A percentile compares a stretch with the other conserved stretches of the same genome.
These are phyloP conservation scores for Backusella tarrabulga DNA, from an alignment of 192 early-diverging fungal species.

Conservation along the genomic window DNA sequence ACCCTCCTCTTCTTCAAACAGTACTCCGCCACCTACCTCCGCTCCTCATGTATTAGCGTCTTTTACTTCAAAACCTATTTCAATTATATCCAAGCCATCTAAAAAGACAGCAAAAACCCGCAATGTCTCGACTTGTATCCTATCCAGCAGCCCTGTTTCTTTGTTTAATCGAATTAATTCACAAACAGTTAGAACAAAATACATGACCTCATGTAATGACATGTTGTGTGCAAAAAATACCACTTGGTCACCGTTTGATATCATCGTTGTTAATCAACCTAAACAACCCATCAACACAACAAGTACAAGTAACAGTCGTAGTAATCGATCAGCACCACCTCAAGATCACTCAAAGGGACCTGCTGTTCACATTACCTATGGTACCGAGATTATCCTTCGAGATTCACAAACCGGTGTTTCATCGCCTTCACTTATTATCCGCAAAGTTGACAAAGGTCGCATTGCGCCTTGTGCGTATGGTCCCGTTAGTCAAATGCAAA, in stretches of 20 bases:
- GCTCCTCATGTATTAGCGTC: conserved; percentile 37
- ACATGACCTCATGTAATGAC: conserved; percentile 64
- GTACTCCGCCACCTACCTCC: neutral
- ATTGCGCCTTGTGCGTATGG: conserved; percentile 64
- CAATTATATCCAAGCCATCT: conserved; percentile 91
- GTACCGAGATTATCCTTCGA: conserved; percentile 66
- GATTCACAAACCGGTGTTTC: conserved; percentile 63
- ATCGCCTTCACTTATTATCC: conserved; percentile 72
- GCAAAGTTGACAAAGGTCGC: conserved; percentile 78
- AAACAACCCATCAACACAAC: neutral
- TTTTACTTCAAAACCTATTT: conserved; percentile 72
- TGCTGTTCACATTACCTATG: conserved; percentile 45
- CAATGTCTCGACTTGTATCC: conserved; percentile 75
- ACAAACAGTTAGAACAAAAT: conserved; percentile 88
- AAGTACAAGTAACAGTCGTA: neutral
- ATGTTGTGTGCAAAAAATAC: conserved; percentile 59
- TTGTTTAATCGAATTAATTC: conserved; percentile 91
- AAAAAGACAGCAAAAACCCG: conserved; percentile 87
- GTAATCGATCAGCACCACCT: neutral
- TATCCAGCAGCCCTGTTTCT: conserved; percentile 75
- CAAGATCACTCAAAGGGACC: neutral
- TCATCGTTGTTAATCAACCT: conserved; percentile 42
- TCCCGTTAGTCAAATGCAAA: conserved; percentile 87
- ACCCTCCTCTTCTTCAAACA: neutral
- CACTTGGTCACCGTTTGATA: conserved; percentile 61